Conservation (phyloP, 169 alveolate genomes). For the Plasmodium blacklocki region DNA sequence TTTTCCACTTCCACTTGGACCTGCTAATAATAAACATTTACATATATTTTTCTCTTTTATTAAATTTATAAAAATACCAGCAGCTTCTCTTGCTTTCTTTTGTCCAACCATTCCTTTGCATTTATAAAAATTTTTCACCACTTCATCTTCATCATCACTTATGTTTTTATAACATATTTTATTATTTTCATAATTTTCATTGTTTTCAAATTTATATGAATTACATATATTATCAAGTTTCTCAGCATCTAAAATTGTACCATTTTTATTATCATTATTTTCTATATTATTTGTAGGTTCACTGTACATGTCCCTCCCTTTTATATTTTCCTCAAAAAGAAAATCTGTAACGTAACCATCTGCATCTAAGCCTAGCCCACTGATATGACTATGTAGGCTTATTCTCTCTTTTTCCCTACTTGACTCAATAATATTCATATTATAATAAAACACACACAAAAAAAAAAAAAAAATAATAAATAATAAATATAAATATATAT, state of each 20-base stretch:
- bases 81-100: conserved; percentile 99
- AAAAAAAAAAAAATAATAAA: too few relatives aligned
- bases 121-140: conserved; percentile 32
- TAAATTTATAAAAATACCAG: conserved; percentile 98
- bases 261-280: not conserved
- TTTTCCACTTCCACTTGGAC: conserved; percentile 99
- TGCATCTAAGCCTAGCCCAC: conserved; percentile 98
- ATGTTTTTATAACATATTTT: not conserved
- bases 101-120: conserved; percentile 98
- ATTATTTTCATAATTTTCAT: conserved; percentile 8
- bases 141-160: conserved; percentile 33
- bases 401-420: conserved; percentile 90
- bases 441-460: not conserved
- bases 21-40: conserved; percentile 90
- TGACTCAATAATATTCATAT: conserved; percentile 70
- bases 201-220: not conserved
- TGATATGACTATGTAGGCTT: conserved; percentile 99
- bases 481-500: too few relatives aligned
- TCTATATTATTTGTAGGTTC: not conserved
- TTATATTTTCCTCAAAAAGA: conserved; percentile 20
- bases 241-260: not conserved
- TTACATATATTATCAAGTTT: conserved; percentile 1
- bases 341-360: conserved; percentile 76
- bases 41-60: conserved; percentile 96
- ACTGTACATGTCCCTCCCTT: not conserved